Evolutionary conservation across 495 filamentous ascomycete genomes (phyloP).

Genomic region (Penicillium cosmopolitanum): DNA sequence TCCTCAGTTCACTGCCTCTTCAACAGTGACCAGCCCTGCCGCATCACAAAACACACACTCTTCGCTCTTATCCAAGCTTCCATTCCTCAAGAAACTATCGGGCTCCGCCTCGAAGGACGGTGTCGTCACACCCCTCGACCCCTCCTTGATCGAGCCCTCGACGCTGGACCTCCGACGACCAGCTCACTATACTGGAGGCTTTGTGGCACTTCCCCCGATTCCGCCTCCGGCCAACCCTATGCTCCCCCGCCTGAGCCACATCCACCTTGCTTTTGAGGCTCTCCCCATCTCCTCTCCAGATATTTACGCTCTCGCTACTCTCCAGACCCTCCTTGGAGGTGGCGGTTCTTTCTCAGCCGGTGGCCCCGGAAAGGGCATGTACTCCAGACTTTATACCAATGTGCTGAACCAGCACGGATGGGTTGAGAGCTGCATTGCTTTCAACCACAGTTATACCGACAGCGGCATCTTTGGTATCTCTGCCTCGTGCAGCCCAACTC

Average conservation of each 20-base stretch:
- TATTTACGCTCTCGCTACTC: constrained; percentile 95
- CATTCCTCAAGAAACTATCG: constrained; percentile 91
- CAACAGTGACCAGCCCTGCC: constrained; percentile 41
- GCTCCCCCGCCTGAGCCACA: constrained; percentile 81
- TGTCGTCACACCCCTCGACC: constrained; percentile 53
- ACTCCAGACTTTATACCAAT: constrained; percentile 94
- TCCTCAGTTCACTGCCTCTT: constrained; percentile 47
- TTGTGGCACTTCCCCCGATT: constrained; percentile 79
- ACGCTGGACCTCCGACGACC: constrained; percentile 62
- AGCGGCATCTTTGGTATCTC: constrained; percentile 93
- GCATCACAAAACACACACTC: constrained; percentile 47
- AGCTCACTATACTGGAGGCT: constrained; percentile 92
- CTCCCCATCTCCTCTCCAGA: constrained; percentile 86
- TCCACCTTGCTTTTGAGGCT: constrained; percentile 95
- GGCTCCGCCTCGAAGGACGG: constrained; percentile 65
- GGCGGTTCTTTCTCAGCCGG: constrained; percentile 98
- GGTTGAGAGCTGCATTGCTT: constrained; percentile 92
- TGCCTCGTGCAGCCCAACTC: constrained; percentile 77
- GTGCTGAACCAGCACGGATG: constrained; percentile 96
- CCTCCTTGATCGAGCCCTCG: constrained; percentile 46
- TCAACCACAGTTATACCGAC: constrained; percentile 97
- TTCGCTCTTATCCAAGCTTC: constrained; percentile 78
- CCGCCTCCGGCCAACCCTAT: constrained; percentile 76
- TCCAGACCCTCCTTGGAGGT: constrained; percentile 94
- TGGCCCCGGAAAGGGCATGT: constrained; percentile 98